These are phyloP conservation scores for Paramarasmius palmivorus DNA, from an alignment of 1,284 basidiomycete species.

Conservation along the genomic window DNA sequence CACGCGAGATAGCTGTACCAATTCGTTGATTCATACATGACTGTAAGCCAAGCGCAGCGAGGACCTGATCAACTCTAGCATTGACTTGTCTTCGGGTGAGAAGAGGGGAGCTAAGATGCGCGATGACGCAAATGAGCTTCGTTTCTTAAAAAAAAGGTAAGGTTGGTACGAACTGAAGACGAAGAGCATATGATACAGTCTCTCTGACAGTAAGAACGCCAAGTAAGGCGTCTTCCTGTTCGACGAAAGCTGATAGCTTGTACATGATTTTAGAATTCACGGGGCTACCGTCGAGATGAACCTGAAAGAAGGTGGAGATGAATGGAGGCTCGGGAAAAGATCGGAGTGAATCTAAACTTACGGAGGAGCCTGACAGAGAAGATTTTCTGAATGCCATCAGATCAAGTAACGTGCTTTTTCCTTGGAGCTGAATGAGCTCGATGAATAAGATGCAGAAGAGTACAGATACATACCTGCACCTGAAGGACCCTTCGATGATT, in stretches of 20 bases:
- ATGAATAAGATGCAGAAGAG: constrained; percentile 38
- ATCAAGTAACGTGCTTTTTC: constrained; percentile 43
- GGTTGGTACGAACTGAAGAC: constrained; percentile 41
- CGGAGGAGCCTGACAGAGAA: constrained; percentile 28
- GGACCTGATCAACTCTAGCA: constrained; percentile 53
- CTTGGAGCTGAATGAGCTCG: constrained; percentile 15
- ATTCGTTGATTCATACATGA: constrained; percentile 58
- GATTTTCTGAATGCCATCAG: constrained; percentile 40
- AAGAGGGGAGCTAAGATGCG: constrained; percentile 43
- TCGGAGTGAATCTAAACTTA: constrained; percentile 22
- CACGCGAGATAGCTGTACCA: constrained; percentile 57
- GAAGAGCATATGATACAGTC: constrained; percentile 60
- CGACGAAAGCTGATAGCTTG: constrained; percentile 51
- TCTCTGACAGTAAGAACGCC: constrained; percentile 66
- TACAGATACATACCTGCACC: constrained; percentile 47
- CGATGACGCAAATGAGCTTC: background rate
- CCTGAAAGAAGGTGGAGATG: constrained; percentile 18
- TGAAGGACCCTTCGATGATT: constrained; percentile 54
- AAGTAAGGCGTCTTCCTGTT: constrained; percentile 61
- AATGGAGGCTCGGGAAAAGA: background rate
- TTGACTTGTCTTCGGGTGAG: constrained; percentile 39
- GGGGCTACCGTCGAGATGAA: constrained; percentile 28
- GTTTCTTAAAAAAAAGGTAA: background rate
- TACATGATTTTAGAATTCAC: constrained; percentile 31
- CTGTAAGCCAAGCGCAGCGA: constrained; percentile 56